Conservation (phyloP, 2,329 filamentous ascomycete genomes). For the Microdochium paspali region DNA sequence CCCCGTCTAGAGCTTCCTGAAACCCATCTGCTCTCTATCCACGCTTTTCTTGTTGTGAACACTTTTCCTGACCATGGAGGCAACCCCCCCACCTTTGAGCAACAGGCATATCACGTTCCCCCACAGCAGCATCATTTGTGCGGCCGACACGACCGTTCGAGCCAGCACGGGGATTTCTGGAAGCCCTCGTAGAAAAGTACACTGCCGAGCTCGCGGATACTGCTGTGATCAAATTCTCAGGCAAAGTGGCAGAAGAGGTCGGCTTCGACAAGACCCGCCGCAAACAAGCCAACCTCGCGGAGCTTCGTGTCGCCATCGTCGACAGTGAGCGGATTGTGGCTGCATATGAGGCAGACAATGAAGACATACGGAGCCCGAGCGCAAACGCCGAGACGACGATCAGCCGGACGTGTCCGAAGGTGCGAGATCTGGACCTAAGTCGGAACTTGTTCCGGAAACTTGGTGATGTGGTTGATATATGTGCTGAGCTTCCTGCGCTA, state of each 20-base stretch:
- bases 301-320: constrained; percentile 72
- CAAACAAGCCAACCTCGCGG: constrained; percentile 67
- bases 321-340: constrained; percentile 60
- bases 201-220: constrained; percentile 44
- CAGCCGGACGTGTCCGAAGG: constrained; percentile 47
- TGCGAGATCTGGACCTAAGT: constrained; percentile 75
- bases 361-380: constrained; percentile 19
- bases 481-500: constrained; percentile 57
- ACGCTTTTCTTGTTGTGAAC: constrained; percentile 1
- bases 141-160: constrained; percentile 67
- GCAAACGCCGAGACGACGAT: constrained; percentile 24
- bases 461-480: constrained; percentile 60
- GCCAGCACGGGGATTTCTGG: constrained; percentile 60
- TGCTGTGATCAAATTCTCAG: constrained; percentile 57
- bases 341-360: constrained; percentile 20
- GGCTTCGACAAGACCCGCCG: constrained; percentile 88
- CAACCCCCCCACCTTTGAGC: constrained; percentile 9
- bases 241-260: constrained; percentile 83
- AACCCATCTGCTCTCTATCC: too few species aligned
- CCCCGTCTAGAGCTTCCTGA: background rate
- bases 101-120: constrained; percentile 48
- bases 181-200: constrained; percentile 79
- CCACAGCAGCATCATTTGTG: constrained; percentile 78
- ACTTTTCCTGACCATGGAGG: constrained; percentile 1
- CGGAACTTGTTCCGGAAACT: constrained; percentile 69